Conservation (phyloP, 805 yeast genomes). For the Yamadazyma endophytica region DNA sequence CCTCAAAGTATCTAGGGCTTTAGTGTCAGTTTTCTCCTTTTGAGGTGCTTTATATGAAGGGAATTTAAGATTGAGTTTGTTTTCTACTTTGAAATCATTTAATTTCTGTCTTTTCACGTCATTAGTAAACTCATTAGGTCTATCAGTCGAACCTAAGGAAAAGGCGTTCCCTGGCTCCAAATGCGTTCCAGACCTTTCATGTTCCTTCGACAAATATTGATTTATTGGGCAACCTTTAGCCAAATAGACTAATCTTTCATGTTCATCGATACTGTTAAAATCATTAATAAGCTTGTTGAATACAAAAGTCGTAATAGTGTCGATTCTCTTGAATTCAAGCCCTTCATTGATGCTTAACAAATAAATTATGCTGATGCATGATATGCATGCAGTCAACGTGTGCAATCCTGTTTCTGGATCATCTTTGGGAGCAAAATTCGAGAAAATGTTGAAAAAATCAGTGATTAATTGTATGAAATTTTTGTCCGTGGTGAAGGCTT, state of each 20-base stretch:
- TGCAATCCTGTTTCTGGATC: slow-evolving; percentile 28
- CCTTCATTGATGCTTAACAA: slow-evolving; percentile 10
- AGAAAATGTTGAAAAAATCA: slow-evolving; percentile 34
- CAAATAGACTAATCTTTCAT: slow-evolving; percentile 19
- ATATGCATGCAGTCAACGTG: slow-evolving; percentile 34
- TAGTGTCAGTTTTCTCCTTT: slow-evolving; percentile 1
- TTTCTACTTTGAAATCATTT: too few relatives aligned
- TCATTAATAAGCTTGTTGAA: slow-evolving; percentile 20
- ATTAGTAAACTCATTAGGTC: too few relatives aligned
- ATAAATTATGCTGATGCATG: slow-evolving; percentile 30
- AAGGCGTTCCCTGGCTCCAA: too few relatives aligned
- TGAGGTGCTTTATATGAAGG: slow-evolving; percentile 9
- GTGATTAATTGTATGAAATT: slow-evolving; percentile 14
- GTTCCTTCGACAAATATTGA: neutral
- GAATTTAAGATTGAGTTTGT: slow-evolving; percentile 9
- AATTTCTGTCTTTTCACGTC: too few relatives aligned
- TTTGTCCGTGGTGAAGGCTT: slow-evolving; percentile 10
- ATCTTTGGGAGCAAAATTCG: slow-evolving; percentile 27
- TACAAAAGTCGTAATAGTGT: slow-evolving; percentile 19
- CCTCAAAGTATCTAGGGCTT: slow-evolving; percentile 3
- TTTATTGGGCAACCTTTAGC: slow-evolving; percentile 17
- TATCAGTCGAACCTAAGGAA: too few relatives aligned
- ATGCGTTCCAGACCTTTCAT: too few relatives aligned
- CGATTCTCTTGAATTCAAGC: slow-evolving; percentile 18
- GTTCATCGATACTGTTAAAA: slow-evolving; percentile 16